These are phyloP conservation scores for Fonsecaea multimorphosa DNA, from an alignment of 2,329 filamentous ascomycete species.

Conservation along the genomic window DNA sequence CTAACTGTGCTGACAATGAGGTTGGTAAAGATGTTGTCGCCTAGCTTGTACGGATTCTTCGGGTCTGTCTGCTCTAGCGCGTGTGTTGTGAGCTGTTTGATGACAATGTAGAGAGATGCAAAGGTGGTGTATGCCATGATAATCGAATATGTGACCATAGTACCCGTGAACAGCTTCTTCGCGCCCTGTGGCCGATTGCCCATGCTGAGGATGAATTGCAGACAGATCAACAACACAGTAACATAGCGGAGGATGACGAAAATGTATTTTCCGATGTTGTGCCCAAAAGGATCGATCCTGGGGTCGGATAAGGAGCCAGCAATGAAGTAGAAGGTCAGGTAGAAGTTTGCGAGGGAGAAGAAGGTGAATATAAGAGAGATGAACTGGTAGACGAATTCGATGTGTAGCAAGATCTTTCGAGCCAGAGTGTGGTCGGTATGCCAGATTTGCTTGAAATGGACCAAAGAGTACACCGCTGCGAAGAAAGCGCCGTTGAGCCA, in stretches of 20 bases:
- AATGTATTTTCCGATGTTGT: conserved; percentile 81
- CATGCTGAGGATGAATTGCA: conserved; percentile 95
- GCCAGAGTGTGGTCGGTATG: conserved; percentile 85
- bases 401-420: conserved; percentile 88
- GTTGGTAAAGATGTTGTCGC: conserved; percentile 92
- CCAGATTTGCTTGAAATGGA: conserved; percentile 95
- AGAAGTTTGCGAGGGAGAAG: conserved; percentile 98
- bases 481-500: conserved; percentile 99
- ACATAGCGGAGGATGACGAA: conserved; percentile 86
- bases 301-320: conserved; percentile 84
- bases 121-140: conserved; percentile 98
- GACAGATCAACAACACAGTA: conserved; percentile 84
- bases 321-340: conserved; percentile 98
- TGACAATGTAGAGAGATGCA: conserved; percentile 84
- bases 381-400: conserved; percentile 96
- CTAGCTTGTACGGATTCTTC: conserved; percentile 62
- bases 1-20: conserved; percentile 87
- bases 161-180: conserved; percentile 84
- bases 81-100: conserved; percentile 72
- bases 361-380: conserved; percentile 93
- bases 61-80: conserved; percentile 48
- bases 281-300: conserved; percentile 85
- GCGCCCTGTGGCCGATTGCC: conserved; percentile 96
- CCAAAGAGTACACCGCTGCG: conserved; percentile 93
- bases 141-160: conserved; percentile 86